Evolutionary conservation across 116 monocot genomes (phyloP).

Genomic region (Dioscorea cayenensis): DNA sequence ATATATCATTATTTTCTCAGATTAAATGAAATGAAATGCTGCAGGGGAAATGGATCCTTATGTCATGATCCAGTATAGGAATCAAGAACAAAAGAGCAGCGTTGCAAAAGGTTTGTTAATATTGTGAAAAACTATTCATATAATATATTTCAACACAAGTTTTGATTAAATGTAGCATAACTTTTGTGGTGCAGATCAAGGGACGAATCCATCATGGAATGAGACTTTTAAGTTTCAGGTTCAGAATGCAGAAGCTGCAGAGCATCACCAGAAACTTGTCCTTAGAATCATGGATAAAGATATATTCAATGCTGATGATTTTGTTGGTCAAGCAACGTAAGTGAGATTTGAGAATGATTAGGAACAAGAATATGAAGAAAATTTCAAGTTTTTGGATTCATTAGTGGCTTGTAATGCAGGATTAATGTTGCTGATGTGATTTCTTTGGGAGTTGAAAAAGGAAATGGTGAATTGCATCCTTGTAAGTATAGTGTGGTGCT

Average conservation of each 20-base stretch:
- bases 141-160: no score
- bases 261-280: constrained; percentile 22
- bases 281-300: constrained; percentile 38
- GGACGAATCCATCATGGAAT: constrained; percentile 28
- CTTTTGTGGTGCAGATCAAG: constrained; percentile 17
- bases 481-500: constrained; percentile 27
- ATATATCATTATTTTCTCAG: neutral
- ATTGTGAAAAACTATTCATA: no score
- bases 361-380: neutral
- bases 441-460: constrained; percentile 15
- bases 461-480: constrained; percentile 12
- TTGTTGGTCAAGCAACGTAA: constrained; percentile 27
- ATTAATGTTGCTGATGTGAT: constrained; percentile 24
- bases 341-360: neutral
- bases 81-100: constrained; percentile 23
- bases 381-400: neutral
- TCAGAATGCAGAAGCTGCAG: constrained; percentile 3
- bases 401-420: neutral
- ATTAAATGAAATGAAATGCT: neutral
- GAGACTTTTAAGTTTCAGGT: constrained; percentile 25
- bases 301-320: constrained; percentile 28
- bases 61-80: constrained; percentile 26
- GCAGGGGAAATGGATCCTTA: constrained; percentile 27
- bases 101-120: constrained; percentile 18
- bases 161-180: no score